Conservation (phyloP, 176 grass and related monocot species). For the Poa annua region DNA sequence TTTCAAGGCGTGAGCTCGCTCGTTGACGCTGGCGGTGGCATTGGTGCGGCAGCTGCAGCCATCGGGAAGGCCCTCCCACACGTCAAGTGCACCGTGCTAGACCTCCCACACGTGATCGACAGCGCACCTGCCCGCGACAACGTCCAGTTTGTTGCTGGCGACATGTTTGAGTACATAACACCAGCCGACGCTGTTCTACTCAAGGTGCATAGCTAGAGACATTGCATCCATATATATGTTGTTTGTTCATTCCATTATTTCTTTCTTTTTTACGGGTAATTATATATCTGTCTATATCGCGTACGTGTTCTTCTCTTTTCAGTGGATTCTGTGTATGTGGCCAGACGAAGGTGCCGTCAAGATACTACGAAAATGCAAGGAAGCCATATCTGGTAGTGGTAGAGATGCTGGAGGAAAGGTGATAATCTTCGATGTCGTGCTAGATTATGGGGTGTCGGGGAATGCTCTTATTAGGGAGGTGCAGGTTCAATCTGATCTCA, state of each 20-base stretch:
- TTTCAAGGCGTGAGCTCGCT: conserved; percentile 39
- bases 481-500: neutral
- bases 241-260: too few species aligned
- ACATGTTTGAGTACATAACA: conserved; percentile 38
- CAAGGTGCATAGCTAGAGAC: conserved; percentile 51
- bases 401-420: neutral
- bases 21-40: conserved; percentile 52
- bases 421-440: neutral
- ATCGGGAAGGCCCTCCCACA: conserved; percentile 14
- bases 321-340: too few species aligned
- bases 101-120: conserved; percentile 47
- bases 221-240: too few species aligned
- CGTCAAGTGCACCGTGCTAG: neutral
- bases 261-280: too few species aligned
- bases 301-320: too few species aligned
- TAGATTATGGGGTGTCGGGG: neutral
- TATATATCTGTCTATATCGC: too few species aligned
- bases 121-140: neutral
- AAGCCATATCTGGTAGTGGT: neutral
- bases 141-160: conserved; percentile 42
- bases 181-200: conserved; percentile 46
- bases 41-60: neutral
- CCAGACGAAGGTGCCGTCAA: neutral
- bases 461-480: neutral
- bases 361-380: neutral